Conservation (phyloP, 2,329 filamentous ascomycete species). For the Aureobasidium sp. region DNA sequence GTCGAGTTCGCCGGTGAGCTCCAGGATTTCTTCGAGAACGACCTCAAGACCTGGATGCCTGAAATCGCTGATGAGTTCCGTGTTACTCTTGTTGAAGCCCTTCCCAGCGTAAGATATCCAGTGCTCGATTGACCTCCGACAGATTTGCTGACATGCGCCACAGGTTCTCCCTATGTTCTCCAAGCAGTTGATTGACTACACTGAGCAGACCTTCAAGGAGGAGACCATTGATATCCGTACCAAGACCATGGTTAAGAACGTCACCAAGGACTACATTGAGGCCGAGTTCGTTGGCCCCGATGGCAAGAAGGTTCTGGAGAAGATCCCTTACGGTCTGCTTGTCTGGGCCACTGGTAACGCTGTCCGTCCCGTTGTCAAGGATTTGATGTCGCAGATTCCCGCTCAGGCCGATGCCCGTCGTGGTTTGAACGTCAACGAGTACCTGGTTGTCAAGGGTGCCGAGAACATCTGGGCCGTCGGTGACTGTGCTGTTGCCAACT, state of each 20-base stretch:
- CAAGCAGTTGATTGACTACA: slow-evolving; percentile 98
- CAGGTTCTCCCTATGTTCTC: slow-evolving; percentile 88
- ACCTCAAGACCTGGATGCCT: slow-evolving; percentile 96
- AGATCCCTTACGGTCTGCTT: slow-evolving; percentile 86
- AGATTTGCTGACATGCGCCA: slow-evolving; percentile 3
- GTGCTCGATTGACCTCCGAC: not conserved
- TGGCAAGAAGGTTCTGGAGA: slow-evolving; percentile 71
- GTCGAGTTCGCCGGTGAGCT: slow-evolving; percentile 98
- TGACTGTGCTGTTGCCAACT: slow-evolving; percentile 95
- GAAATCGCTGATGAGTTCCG: slow-evolving; percentile 93
- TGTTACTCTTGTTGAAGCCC: slow-evolving; percentile 92
- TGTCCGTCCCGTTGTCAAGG: slow-evolving; percentile 76
- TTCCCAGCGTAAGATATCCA: slow-evolving; percentile 59
- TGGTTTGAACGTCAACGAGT: slow-evolving; percentile 95
- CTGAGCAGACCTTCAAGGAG: slow-evolving; percentile 97
- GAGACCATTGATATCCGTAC: slow-evolving; percentile 96
- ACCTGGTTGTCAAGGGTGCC: slow-evolving; percentile 92
- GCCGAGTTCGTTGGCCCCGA: slow-evolving; percentile 75
- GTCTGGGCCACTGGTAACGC: slow-evolving; percentile 99
- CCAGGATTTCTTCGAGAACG: slow-evolving; percentile 97
- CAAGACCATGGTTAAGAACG: slow-evolving; percentile 98
- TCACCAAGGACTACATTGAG: slow-evolving; percentile 87
- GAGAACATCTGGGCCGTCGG: slow-evolving; percentile 98
- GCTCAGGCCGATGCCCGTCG: slow-evolving; percentile 93
- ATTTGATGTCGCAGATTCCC: slow-evolving; percentile 85